These are phyloP conservation scores for Lactarius tabidus DNA, from an alignment of 768 basidiomycete genomes.

Conservation along the genomic window DNA sequence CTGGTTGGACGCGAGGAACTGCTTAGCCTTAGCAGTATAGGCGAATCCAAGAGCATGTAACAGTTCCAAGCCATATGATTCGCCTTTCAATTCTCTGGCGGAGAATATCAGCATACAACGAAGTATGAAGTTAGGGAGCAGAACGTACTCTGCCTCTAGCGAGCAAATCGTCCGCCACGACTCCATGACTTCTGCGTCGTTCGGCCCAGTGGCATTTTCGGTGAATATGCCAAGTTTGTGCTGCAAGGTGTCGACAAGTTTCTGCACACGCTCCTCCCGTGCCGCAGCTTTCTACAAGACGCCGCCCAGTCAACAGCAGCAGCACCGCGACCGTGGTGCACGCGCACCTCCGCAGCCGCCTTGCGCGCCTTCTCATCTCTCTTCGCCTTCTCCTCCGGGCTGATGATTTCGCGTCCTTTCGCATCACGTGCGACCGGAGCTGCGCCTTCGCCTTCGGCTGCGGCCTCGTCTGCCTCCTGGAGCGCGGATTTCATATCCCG, in stretches of 20 bases:
- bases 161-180: slow-evolving; percentile 78
- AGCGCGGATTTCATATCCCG: slow-evolving; percentile 90
- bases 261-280: slow-evolving; percentile 69
- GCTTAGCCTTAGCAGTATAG: slow-evolving; percentile 78
- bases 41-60: slow-evolving; percentile 85
- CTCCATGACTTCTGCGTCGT: slow-evolving; percentile 61
- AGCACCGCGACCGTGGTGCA: slow-evolving; percentile 9
- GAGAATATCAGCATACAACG: background rate
- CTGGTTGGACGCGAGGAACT: slow-evolving; percentile 70
- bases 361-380: slow-evolving; percentile 67
- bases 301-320: slow-evolving; percentile 17
- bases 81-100: slow-evolving; percentile 69
- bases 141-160: slow-evolving; percentile 77
- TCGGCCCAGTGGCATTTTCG: slow-evolving; percentile 69
- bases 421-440: slow-evolving; percentile 45
- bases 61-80: slow-evolving; percentile 85
- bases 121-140: background rate
- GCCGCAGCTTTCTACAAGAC: slow-evolving; percentile 65
- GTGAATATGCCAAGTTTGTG: slow-evolving; percentile 85
- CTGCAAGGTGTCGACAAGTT: slow-evolving; percentile 73
- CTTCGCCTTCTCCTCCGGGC: slow-evolving; percentile 40
- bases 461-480: slow-evolving; percentile 77
- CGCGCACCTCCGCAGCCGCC: slow-evolving; percentile 61
- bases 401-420: slow-evolving; percentile 41
- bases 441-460: slow-evolving; percentile 35